Base-by-base conservation (phyloP, 768 basidiomycete genomes). In the Pleurotus giganteus region DNA sequence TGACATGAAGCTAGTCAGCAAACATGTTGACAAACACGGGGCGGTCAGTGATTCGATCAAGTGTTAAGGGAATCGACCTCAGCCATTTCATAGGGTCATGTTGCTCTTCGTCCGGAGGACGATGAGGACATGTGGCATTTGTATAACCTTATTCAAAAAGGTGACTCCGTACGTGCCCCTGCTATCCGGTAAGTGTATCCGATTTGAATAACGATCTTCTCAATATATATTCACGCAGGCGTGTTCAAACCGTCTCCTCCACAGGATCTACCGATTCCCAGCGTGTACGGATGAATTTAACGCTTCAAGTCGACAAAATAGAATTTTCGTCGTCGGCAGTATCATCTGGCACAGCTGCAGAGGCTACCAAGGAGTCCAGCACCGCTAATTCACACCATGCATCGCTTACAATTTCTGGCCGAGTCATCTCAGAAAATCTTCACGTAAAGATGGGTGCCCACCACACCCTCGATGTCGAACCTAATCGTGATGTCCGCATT, bases 41-140 rank as follows among this genome's bases (percentile, higher is more conserved):
- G 76, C 86, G 56, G 94, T 94, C 68, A 62, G 86, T 71, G 23
- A 36, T 52, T 50, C 58, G 5, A 15, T 27, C 15, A 27, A 32
- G 26, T 24, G 7, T 17, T 12, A 6, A 15, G 15, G 17, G n/a
- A 27, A 26, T 47, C 51, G 17, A 34, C 19, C n/a, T 53, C 31
- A 13, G n/a, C 8, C 37, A 15, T 24, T 42, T 50, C 21, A 5
- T 63, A 95, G 93, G 96, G 96, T 15, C 84, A 94, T 81, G 90
- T 97, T 58, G 92, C 85, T n/a, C 77, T 98, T 42, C 85, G 92
- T 45, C 95, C 96, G 4, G 94, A 99, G 69, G 95, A 98, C 62
- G 94, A 98, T 64, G 97, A 99, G 72, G 97, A 99, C 69, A 97
- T 99, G 89, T 99, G 96, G 95, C 97, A 99, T 78, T 78, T 98